These are phyloP conservation scores for Globisporangium middletonii DNA, from an alignment of 352 stramenopile genomes.

Conservation along the genomic window DNA sequence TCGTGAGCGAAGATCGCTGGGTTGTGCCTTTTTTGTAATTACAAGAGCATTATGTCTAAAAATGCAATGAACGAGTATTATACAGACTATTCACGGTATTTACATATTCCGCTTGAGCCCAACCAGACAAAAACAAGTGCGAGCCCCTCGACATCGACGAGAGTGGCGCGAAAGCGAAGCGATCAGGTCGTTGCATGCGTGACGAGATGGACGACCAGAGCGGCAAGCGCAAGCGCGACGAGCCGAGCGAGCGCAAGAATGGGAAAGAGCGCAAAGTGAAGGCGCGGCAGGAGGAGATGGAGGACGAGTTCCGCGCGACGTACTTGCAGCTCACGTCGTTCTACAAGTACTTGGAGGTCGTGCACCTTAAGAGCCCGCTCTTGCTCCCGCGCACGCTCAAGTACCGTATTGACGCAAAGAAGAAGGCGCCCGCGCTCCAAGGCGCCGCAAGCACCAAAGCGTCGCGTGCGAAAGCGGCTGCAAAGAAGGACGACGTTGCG, in stretches of 20 bases:
- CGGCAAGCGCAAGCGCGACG: constrained; percentile 67
- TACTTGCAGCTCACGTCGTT: constrained; percentile 73
- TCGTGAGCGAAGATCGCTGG: too few relatives aligned
- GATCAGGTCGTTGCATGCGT: background rate
- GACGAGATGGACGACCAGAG: constrained; percentile 18
- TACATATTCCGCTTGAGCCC: too few relatives aligned
- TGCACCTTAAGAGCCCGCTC: constrained; percentile 63
- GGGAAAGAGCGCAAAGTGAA: constrained; percentile 37
- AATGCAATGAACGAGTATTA: too few relatives aligned
- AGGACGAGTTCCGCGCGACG: constrained; percentile 73
- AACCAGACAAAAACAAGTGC: background rate
- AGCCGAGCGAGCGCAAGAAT: constrained; percentile 31
- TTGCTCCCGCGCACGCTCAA: constrained; percentile 75
- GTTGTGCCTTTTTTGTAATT: too few relatives aligned
- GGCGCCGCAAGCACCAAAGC: background rate
- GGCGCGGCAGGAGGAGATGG: constrained; percentile 65
- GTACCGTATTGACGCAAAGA: constrained; percentile 45
- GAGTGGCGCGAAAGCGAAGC: too few relatives aligned
- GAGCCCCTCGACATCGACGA: background rate
- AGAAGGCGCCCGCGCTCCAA: constrained; percentile 4
- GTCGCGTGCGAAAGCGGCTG: background rate
- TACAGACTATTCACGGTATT: too few relatives aligned
- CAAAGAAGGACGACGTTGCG: constrained; percentile 15
- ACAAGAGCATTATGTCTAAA: too few relatives aligned
- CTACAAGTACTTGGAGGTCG: constrained; percentile 78